Evolutionary conservation across 495 filamentous ascomycete genomes (phyloP).

Genomic region (Penicillium lagena): DNA sequence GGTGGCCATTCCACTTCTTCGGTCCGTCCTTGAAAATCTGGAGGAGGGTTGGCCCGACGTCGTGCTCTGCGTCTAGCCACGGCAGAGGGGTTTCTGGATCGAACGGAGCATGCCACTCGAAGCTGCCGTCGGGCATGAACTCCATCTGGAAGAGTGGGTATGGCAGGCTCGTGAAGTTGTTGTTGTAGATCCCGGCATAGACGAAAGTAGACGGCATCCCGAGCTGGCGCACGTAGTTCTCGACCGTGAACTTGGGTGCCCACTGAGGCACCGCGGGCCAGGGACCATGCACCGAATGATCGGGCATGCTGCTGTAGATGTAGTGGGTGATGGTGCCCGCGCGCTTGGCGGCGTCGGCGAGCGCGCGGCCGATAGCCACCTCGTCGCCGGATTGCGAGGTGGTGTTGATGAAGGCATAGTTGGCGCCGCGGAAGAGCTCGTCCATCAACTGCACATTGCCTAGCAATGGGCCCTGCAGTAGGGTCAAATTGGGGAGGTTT

Average conservation of each 20-base stretch:
- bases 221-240: constrained; percentile 81
- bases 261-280: constrained; percentile 86
- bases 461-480: constrained; percentile 78
- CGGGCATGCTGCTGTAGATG: constrained; percentile 94
- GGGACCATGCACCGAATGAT: constrained; percentile 70
- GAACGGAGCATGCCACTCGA: constrained; percentile 92
- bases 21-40: constrained; percentile 94
- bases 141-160: constrained; percentile 96
- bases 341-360: constrained; percentile 85
- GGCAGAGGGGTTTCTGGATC: constrained; percentile 80
- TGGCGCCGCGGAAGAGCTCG: constrained; percentile 72
- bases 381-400: constrained; percentile 93
- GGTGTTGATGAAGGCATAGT: constrained; percentile 95
- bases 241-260: constrained; percentile 85
- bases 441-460: constrained; percentile 61
- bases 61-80: constrained; percentile 97
- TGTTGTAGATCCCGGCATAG: constrained; percentile 97
- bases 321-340: constrained; percentile 78
- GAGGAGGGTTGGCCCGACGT: constrained; percentile 87
- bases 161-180: constrained; percentile 92
- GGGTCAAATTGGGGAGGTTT: constrained; percentile 72
- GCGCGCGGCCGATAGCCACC: constrained; percentile 72
- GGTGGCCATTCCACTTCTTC: constrained; percentile 75
- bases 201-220: constrained; percentile 84
- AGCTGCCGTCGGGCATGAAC: constrained; percentile 71